Base-by-base conservation (phyloP, 2,329 filamentous ascomycete genomes). In the Tolypocladium cylindrosporum region DNA sequence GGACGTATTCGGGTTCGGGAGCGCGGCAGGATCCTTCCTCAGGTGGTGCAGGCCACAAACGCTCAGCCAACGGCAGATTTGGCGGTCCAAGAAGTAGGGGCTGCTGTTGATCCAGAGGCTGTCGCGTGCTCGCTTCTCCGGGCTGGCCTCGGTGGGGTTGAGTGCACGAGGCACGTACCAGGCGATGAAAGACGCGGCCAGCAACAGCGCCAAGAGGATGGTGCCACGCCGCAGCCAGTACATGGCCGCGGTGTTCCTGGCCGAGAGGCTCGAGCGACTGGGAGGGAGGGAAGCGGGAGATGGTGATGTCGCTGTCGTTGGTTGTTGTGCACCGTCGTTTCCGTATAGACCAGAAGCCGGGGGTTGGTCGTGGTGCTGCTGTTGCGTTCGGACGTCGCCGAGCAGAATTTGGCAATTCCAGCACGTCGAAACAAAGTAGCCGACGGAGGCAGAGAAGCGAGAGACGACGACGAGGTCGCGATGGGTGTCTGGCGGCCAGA, bases 41-140 rank as follows among this genome's bases (percentile, higher is more conserved):
- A 92, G 75, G 68, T 95, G 90, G 55, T 87, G 78, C n/a, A 90
- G 70, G 31, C 90, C 91, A 68, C 91, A 96, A 36, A 95, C 71
- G 40, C 88, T 81, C 48, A 96, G 74, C 87, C 88, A 95, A 52
- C 84, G 83, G 69, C 91, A 96, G 9, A 84, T 77, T 67, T 90
- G 90, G 39, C 88, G 81, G 70, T 92, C 89, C 60, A 87, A 71
- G 81, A 87, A 92, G 66, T 86, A 86, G 42, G 84, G 84, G 16
- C 88, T 90, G 21, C 82, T 87, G 52, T 82, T 77, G 54, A 92
- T 83, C 89, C 89, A 93, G 63, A 72, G 75, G 59, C 75, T 74
- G 68, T 90, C 86, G 63, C 86, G 83, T 56, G 77, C 74, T 55
- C 80, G 79, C 71, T 87, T 85, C 55, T 83, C 82, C 41, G 78